Evolutionary conservation across 2,329 filamentous ascomycete genomes (phyloP), one percentile per base, ranked within the genome.

Genomic region (Nannizziopsis barbatae): DNA sequence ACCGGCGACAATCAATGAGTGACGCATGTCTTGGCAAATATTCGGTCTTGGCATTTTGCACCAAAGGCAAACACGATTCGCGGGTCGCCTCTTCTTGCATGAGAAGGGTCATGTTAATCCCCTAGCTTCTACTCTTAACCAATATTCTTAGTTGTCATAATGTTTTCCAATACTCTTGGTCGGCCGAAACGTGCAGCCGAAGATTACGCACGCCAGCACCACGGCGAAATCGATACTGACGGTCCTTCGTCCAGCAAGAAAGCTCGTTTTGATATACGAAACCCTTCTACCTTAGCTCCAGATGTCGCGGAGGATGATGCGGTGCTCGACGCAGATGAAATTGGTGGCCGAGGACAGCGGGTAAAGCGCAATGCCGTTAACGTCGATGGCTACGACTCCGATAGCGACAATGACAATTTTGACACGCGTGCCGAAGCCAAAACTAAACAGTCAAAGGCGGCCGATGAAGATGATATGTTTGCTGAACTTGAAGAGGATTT

Each of bases 341-440:
- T 96, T 55, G 88, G 89, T 12, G 76, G 76, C 45, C 75, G 79
- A 14, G 79, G 79, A 1, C 76, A 79, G 30, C 77, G 80, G 36
- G 86, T 87, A 0, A 95, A 95, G 65, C 86, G 92, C 53, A 90
- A 90, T 56, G 92, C 90, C 0, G 86, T 98, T 48, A 95, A 96
- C 60, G 80, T 98, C 36, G 92, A 96, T 61, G 92, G 92, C 44
- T 98, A 96, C 69, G 90, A 96, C 57, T 92, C 84, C 8, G 92
- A 98, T 66, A 80, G 76, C 50, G 94, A 90, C 45, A 90, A 93
- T 55, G 92, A 96, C 62, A 88, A 85, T 39, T 93, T 95, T 64
- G 79, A 92, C 57, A 77, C 76, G 30, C 78, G 85, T 45, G 83
- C 84, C 5, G 79, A 81, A 50, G 75, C 75, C 49, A 76, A 77